Percentiles rank a stretch among this genome's conserved stretches.
Evolutionary conservation across 257 asterid species (phyloP).

Genomic region (Solanum boliviense): DNA sequence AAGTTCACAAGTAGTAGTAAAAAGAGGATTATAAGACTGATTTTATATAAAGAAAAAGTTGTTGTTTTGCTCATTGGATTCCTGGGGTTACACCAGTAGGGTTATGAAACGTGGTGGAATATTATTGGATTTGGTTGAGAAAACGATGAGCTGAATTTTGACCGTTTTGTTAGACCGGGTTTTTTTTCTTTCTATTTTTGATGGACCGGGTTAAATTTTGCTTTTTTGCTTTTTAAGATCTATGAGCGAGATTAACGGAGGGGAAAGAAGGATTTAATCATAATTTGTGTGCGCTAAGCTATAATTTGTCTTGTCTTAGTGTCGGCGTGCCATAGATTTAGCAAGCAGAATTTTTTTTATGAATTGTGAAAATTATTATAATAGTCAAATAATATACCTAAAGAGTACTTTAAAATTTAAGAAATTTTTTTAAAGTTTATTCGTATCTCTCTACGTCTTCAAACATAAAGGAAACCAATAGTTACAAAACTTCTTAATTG

Average conservation of each 20-base stretch:
- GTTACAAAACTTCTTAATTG: background rate
- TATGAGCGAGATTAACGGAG: background rate
- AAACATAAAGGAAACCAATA: background rate
- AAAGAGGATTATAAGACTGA: background rate
- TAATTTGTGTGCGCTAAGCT: background rate
- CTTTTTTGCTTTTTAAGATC: background rate
- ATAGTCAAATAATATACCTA: too few species aligned
- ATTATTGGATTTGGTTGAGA: conserved; percentile 17
- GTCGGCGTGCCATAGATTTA: background rate
- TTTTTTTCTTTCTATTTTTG: background rate
- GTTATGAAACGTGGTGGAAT: conserved; percentile 19
- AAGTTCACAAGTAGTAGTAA: conserved; percentile 4
- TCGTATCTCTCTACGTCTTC: background rate
- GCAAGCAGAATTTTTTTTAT: background rate
- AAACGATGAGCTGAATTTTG: conserved; percentile 27
- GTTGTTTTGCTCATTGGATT: conserved; percentile 37
- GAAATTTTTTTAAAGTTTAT: background rate
- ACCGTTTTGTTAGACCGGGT: conserved; percentile 9
- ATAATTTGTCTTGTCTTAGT: too few species aligned
- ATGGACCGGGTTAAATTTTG: background rate
- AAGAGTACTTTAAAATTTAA: too few species aligned
- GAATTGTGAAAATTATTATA: too few species aligned
- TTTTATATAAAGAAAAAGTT: background rate
- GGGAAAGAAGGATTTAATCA: background rate
- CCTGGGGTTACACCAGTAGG: conserved; percentile 7